phyloP scores from a whole-genome alignment of 2,329 filamentous ascomycete species.

The Fusarium sp. region DNA sequence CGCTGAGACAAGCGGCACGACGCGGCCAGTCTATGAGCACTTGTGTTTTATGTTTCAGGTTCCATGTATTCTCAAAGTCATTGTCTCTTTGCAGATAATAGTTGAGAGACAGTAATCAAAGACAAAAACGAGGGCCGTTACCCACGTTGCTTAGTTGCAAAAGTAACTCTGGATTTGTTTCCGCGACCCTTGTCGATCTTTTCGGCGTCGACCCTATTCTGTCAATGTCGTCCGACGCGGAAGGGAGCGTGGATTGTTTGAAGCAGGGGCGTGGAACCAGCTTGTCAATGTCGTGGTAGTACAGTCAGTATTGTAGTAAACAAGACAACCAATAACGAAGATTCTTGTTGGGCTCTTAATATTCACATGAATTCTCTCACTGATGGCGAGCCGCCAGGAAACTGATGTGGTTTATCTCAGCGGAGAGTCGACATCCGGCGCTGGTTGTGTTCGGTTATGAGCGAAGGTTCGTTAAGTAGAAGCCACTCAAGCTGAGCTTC shows the following conservation, averaged over 20 bases:
- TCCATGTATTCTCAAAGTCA: conserved; percentile 11
- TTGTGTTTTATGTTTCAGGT: conserved; percentile 41
- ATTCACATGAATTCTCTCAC: conserved; percentile 33
- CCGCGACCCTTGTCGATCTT: conserved; percentile 40
- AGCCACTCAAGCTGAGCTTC: conserved; percentile 24
- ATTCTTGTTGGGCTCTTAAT: conserved; percentile 35
- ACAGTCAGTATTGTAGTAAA: conserved; percentile 19
- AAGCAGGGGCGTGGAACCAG: conserved; percentile 42
- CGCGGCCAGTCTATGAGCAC: conserved; percentile 42
- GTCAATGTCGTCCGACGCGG: conserved; percentile 45
- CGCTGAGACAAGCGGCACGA: conserved; percentile 46
- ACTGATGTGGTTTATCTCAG: conserved; percentile 32
- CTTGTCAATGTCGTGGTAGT: conserved; percentile 23
- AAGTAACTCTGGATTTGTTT: conserved; percentile 44
- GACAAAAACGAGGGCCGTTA: conserved; percentile 32
- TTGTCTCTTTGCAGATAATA: conserved; percentile 31
- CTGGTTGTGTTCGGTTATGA: conserved; percentile 36
- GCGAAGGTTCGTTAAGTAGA: conserved; percentile 26
- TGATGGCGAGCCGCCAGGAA: conserved; percentile 19
- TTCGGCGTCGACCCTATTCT: conserved; percentile 42
- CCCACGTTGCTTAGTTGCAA: conserved; percentile 34
- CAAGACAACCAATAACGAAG: conserved; percentile 37
- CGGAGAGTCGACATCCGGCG: conserved; percentile 5
- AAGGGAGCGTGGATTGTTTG: conserved; percentile 40
- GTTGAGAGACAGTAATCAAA: conserved; percentile 37